Evolutionary conservation across 352 stramenopile genomes (phyloP).

Genomic region (Pilasporangium apinafurcum): DNA sequence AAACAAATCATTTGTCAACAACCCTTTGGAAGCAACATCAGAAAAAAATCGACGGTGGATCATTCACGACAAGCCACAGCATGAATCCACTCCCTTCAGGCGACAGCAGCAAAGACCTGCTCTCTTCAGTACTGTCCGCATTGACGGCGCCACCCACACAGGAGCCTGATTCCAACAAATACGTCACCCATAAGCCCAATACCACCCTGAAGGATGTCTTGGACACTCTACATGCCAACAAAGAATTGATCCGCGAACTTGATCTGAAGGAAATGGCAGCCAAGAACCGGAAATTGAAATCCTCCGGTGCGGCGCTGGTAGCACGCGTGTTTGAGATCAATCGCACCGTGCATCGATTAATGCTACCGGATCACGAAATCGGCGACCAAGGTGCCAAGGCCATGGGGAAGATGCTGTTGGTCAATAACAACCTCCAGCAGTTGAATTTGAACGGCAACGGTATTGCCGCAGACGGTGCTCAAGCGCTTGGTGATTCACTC

Average conservation of each 20-base stretch:
- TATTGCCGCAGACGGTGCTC: constrained; percentile 24
- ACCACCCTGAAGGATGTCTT: constrained; percentile 44
- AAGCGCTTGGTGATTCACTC: constrained; percentile 25
- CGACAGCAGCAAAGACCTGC: no score
- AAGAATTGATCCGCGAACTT: constrained; percentile 44
- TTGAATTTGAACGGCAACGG: constrained; percentile 44
- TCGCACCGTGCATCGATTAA: constrained; percentile 28
- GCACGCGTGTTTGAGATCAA: constrained; percentile 48
- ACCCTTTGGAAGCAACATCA: no score
- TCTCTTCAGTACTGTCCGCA: no score
- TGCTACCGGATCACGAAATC: constrained; percentile 50
- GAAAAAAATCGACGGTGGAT: no score
- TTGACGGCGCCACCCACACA: no score
- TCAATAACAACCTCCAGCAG: constrained; percentile 40
- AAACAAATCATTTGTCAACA: no score
- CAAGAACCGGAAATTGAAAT: constrained; percentile 31
- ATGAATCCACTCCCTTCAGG: no score
- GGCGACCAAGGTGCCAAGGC: constrained; percentile 29
- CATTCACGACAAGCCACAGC: no score
- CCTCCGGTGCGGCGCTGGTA: constrained; percentile 29
- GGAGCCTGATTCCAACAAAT: no score
- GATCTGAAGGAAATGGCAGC: constrained; percentile 50
- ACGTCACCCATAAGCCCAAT: constrained; percentile 26
- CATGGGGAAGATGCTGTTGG: constrained; percentile 45
- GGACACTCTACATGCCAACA: constrained; percentile 45